Conservation (phyloP, 352 stramenopile species). For the Peronospora belbahrii region DNA sequence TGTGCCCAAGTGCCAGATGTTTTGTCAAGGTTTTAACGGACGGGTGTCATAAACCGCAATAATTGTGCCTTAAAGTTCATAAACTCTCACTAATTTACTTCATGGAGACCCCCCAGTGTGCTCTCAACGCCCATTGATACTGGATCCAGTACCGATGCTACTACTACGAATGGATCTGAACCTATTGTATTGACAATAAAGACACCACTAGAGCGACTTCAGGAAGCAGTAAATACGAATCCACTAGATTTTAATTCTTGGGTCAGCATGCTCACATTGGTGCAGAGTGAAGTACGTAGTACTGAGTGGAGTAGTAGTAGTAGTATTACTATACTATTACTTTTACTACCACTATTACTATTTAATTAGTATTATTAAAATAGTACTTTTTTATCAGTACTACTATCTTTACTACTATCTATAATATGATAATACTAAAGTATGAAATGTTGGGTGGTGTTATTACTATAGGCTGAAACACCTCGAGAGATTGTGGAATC, state of each 20-base stretch:
- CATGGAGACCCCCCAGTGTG: conserved; percentile 22
- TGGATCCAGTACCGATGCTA: conserved; percentile 1
- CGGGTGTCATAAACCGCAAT: conserved; percentile 12
- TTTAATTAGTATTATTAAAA: neutral
- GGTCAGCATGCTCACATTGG: conserved; percentile 60
- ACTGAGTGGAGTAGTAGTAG: neutral
- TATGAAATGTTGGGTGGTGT: too few species aligned
- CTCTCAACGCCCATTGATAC: neutral
- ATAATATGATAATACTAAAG: too few species aligned
- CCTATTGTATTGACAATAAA: conserved; percentile 5
- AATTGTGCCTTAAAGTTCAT: conserved; percentile 4
- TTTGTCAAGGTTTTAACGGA: neutral
- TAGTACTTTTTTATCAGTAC: neutral
- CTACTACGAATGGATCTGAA: neutral
- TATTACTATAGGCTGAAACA: conserved; percentile 30
- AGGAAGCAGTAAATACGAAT: conserved; percentile 48
- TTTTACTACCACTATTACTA: too few species aligned
- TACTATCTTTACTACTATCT: too few species aligned
- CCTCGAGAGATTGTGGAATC: conserved; percentile 47
- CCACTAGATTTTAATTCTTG: conserved; percentile 78
- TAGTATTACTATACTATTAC: neutral
- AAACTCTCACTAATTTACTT: conserved; percentile 18
- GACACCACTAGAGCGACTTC: conserved; percentile 44
- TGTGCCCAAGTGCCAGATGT: neutral
- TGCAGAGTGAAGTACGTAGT: conserved; percentile 49